Evolutionary conservation across 192 early-diverging fungal genomes (phyloP).

Genomic region (Allomyces javanicus): DNA sequence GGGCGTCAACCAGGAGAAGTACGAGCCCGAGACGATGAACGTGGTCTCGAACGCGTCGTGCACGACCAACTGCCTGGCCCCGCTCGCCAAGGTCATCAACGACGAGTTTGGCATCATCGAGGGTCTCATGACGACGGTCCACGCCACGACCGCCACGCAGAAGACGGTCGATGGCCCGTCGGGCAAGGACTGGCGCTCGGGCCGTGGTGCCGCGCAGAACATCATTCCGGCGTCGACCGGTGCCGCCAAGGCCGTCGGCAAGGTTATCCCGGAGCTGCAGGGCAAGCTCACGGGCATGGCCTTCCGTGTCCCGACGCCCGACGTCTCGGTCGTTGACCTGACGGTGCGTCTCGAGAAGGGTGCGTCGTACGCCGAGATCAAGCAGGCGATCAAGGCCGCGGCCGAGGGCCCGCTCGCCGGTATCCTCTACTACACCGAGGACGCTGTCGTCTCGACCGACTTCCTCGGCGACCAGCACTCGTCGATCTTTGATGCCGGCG

Average conservation of each 20-base stretch:
- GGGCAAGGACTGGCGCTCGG: constrained; percentile 90
- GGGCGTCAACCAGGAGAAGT: constrained; percentile 90
- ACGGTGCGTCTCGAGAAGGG: constrained; percentile 79
- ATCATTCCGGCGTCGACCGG: constrained; percentile 98
- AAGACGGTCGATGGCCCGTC: constrained; percentile 99
- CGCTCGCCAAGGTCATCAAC: constrained; percentile 89
- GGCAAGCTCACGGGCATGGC: constrained; percentile 98
- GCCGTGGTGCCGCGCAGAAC: constrained; percentile 91
- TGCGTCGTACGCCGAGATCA: constrained; percentile 80
- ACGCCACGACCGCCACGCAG: constrained; percentile 96
- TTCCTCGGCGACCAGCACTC: constrained; percentile 82
- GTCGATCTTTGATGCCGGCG: constrained; percentile 86
- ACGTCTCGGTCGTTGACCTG: constrained; percentile 94
- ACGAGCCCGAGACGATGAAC: constrained; percentile 54
- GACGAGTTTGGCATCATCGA: constrained; percentile 90
- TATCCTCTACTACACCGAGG: constrained; percentile 79
- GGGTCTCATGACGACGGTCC: constrained; percentile 96
- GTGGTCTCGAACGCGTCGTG: constrained; percentile 97
- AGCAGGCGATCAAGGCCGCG: constrained; percentile 64
- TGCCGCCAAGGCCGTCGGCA: constrained; percentile 97
- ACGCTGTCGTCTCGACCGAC: constrained; percentile 88
- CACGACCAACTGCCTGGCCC: constrained; percentile 98
- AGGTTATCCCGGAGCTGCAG: constrained; percentile 82
- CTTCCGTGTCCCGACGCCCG: constrained; percentile 79
- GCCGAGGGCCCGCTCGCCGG: constrained; percentile 67